Percentiles rank a stretch among this genome's conserved stretches.
These are phyloP conservation scores for Trichocladium antarcticum DNA, from an alignment of 495 filamentous ascomycete genomes.

Conservation along the genomic window DNA sequence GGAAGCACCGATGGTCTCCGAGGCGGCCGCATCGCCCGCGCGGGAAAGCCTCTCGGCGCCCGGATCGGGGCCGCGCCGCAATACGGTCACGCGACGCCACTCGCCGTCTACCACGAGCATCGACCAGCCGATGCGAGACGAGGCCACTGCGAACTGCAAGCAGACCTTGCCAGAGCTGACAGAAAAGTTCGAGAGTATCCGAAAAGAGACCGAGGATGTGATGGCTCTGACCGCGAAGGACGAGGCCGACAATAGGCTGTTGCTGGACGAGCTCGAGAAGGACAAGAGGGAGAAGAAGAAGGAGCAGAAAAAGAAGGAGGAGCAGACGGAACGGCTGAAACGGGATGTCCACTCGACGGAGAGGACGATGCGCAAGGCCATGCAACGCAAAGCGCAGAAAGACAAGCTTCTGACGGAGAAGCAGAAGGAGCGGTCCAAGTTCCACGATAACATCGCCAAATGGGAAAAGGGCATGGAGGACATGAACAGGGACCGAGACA, in stretches of 20 bases:
- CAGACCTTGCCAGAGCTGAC: conserved; percentile 48
- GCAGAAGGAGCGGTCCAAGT: conserved; percentile 49
- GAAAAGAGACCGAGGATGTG: conserved; percentile 56
- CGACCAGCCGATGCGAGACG: conserved; percentile 43
- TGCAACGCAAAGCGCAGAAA: conserved; percentile 66
- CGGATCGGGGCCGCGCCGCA: conserved; percentile 49
- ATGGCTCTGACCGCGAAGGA: conserved; percentile 46
- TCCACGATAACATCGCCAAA: conserved; percentile 44
- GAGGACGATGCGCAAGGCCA: conserved; percentile 69
- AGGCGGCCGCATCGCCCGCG: conserved; percentile 42
- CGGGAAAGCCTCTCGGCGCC: conserved; percentile 50
- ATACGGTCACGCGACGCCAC: conserved; percentile 58
- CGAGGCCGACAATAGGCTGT: conserved; percentile 53
- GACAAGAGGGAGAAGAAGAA: conserved; percentile 62
- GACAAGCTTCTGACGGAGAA: conserved; percentile 71
- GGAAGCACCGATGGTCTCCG: conserved; percentile 45
- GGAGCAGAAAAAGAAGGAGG: conserved; percentile 72
- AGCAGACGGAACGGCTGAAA: conserved; percentile 67
- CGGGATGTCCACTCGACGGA: conserved; percentile 72
- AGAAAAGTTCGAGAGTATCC: conserved; percentile 57
- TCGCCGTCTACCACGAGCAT: conserved; percentile 59
- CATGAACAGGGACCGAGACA: conserved; percentile 32
- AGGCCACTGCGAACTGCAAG: conserved; percentile 32
- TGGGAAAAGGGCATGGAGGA: conserved; percentile 46
- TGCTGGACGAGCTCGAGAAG: conserved; percentile 63